Base-by-base conservation (phyloP, 2,329 filamentous ascomycete genomes). In the Endothia cerciana region DNA sequence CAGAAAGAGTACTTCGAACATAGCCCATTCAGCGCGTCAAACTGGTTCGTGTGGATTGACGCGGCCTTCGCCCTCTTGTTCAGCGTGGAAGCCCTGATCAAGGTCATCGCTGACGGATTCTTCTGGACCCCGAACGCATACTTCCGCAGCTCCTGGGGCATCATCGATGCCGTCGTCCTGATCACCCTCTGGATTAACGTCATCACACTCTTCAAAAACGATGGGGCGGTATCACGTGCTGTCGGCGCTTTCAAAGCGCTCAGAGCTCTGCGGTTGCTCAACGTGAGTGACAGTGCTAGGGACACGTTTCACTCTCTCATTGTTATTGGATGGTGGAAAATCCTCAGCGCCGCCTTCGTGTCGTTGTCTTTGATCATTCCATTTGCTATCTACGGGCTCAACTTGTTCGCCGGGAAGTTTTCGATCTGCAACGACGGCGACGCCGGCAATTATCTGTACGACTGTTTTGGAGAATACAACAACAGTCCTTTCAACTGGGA, bases 101-200 rank as follows among this genome's bases (percentile, higher is more conserved):
- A 99, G 77, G 89, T 97, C 64, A 88, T 99, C 72, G 95, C 95
- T 0, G 95, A 99, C 79, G 95, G 95, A 8, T 91, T 97, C 72
- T 91, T 97, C 76, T 98, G 92, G 87, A 97, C 95, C 0, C 95
- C 95, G 0, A 97, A 99, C 77, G 96, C 96, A 2, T 99, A 97
- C 75, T 93, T 97, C 76, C 89, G 95, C 72, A 94, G 94, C 74
- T 94, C 94, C 0, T 99, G 95, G 95, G 96, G 95, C 7, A 89
- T 97, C 68, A 97, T 99, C 70, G 95, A 99, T 74, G 93, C 91
- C 0, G 78, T 98, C 55, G 95, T 99, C 70, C 82, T 99, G 62
- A 81, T 97, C 64, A 98, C 95, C 0, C 85, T 99, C 10, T 98
- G 95, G 94, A 90, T 97, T 74, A 98, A 97, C 73, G 93, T 99